Conservation (phyloP, 2,329 filamentous ascomycete genomes). For the Immersiporthe knoxdaviesiana region DNA sequence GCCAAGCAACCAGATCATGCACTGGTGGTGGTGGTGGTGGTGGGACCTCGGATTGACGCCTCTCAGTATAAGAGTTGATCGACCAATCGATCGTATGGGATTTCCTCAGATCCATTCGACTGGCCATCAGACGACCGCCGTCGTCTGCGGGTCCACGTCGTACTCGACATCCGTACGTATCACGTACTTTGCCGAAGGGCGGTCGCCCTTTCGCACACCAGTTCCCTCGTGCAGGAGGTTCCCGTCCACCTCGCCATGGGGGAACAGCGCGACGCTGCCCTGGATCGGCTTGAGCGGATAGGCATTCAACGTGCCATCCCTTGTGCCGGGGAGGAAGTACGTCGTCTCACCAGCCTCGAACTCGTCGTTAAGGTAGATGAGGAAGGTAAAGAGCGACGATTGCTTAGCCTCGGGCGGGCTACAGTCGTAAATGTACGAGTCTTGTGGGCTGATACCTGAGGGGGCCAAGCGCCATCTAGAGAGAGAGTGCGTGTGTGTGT, state of each 20-base stretch:
- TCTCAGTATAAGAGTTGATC: neutral
- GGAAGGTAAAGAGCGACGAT: slow-evolving; percentile 70
- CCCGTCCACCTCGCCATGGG: slow-evolving; percentile 68
- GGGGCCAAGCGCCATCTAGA: slow-evolving; percentile 71
- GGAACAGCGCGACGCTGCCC: slow-evolving; percentile 70
- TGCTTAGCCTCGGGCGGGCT: slow-evolving; percentile 63
- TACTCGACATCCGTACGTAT: slow-evolving; percentile 74
- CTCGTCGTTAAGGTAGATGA: slow-evolving; percentile 39
- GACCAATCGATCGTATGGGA: neutral
- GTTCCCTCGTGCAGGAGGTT: slow-evolving; percentile 72
- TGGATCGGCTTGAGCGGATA: slow-evolving; percentile 71
- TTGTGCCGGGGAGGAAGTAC: slow-evolving; percentile 62
- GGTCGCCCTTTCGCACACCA: slow-evolving; percentile 62
- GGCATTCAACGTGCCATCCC: slow-evolving; percentile 69
- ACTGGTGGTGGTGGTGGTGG: neutral
- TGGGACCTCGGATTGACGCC: neutral
- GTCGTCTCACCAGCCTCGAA: slow-evolving; percentile 31
- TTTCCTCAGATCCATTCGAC: neutral
- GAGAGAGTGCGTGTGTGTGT: too few species aligned
- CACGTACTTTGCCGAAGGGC: slow-evolving; percentile 60
- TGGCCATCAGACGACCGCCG: neutral
- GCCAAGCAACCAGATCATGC: neutral
- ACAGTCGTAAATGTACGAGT: slow-evolving; percentile 67
- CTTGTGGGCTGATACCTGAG: slow-evolving; percentile 61
- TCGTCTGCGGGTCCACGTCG: slow-evolving; percentile 52